These are phyloP conservation scores for Abelmoschus esculentus DNA, from an alignment of 345 rosid species.

Conservation along the genomic window DNA sequence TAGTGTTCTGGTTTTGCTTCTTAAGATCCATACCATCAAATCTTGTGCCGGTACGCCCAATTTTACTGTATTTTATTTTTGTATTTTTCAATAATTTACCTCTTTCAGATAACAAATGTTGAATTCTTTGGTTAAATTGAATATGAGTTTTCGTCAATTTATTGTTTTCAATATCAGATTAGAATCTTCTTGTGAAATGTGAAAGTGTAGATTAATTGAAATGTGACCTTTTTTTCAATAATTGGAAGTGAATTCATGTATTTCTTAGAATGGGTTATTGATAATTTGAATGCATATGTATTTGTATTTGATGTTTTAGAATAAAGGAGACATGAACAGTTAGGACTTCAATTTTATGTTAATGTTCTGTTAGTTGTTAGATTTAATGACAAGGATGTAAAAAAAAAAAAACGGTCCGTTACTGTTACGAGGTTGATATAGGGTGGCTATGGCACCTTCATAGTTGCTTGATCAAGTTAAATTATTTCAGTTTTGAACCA, in stretches of 20 bases:
- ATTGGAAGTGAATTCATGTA: neutral
- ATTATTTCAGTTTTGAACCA: neutral
- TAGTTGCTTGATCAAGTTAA: neutral
- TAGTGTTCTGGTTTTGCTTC: constrained; percentile 79
- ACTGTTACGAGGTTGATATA: neutral
- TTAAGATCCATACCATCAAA: constrained; percentile 88
- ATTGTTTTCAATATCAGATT: neutral
- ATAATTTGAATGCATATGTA: too few relatives aligned
- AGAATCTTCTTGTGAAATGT: neutral
- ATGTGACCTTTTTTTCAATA: too few relatives aligned
- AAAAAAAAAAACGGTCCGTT: too few relatives aligned
- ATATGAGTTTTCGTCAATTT: neutral
- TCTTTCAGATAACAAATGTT: too few relatives aligned
- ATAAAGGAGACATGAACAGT: neutral
- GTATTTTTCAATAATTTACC: neutral
- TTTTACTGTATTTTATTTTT: neutral
- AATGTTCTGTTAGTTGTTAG: neutral
- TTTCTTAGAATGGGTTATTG: neutral
- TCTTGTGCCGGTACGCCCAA: constrained; percentile 58
- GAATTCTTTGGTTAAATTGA: too few relatives aligned
- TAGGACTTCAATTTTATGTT: neutral
- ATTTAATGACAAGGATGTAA: neutral
- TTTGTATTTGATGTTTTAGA: neutral
- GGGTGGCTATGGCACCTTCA: neutral
- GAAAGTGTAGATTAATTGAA: neutral